Base-by-base conservation (phyloP, 176 grass and related monocot genomes). In the Carex scoparia region DNA sequence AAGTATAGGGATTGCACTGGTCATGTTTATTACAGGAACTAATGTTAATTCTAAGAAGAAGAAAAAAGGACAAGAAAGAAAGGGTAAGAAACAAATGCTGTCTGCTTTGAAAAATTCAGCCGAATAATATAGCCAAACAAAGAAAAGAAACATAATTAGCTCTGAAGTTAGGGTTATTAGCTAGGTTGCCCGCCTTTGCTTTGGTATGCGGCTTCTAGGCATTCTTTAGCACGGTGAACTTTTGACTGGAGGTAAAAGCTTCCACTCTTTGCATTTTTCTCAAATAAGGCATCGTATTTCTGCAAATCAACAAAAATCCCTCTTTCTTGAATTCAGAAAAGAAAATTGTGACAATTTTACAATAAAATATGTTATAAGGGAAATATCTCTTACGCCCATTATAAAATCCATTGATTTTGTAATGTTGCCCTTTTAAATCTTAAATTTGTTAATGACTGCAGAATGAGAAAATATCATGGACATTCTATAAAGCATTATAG, bases 161-260 rank as follows among this genome's bases (percentile, higher is more conserved):
- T 46, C 38, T 4, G 0, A n/a, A 18, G 23, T 78, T 78, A 79
- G 14, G 14, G 53, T 57, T 79, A 5, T 40, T 18, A 85, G 68
- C 61, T 85, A 46, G 83, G 68, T 76, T 66, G 63, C 81, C 69
- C 61, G 15, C 62, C 57, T 56, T 86, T 86, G 42, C 86, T 87
- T 38, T 90, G 67, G 82, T 94, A 90, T 27, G 81, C 19, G 35
- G 88, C 31, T 86, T 98, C 92, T 71, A 98, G 85, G 18, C 95
- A 93, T 67, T 94, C 92, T 86, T 97, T 97, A 4, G 94, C 94
- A 0, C 92, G 84, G 46, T 97, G 94, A 51, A 97, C 94, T 73
- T 97, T 97, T 8, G 94, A 94, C 82, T 97, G 94, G 3, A 97
- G 90, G 85, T 97, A 94, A 74, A 97, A 97, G 90, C 94, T 97